These are phyloP conservation scores for Globisporangium cylindrosporum DNA, from an alignment of 352 stramenopile genomes.

Conservation along the genomic window DNA sequence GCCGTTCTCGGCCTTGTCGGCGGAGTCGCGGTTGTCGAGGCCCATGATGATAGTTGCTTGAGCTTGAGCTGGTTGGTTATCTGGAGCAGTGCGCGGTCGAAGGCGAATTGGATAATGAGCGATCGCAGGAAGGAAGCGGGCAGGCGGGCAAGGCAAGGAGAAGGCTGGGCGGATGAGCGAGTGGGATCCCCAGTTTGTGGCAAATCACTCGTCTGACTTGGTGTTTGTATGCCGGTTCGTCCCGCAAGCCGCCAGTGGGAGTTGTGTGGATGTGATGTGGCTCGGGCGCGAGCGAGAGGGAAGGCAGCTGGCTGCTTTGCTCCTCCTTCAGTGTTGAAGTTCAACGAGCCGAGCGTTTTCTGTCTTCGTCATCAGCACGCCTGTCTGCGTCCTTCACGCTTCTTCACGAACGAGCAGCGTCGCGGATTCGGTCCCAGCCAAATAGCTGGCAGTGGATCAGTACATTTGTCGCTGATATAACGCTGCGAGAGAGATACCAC, in stretches of 20 bases:
- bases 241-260: too few species aligned
- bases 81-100: background rate
- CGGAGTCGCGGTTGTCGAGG: conserved; percentile 15
- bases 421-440: too few species aligned
- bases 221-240: conserved; percentile 3
- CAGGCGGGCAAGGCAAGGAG: background rate
- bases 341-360: too few species aligned
- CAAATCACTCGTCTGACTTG: background rate
- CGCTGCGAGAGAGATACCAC: too few species aligned
- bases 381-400: too few species aligned
- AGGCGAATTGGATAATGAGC: conserved; percentile 13
- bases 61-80: background rate
- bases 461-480: too few species aligned
- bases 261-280: background rate
- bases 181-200: background rate
- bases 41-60: conserved; percentile 3
- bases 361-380: too few species aligned
- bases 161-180: background rate
- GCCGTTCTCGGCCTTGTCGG: conserved; percentile 15
- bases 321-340: too few species aligned
- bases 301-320: background rate
- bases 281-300: background rate
- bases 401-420: too few species aligned
- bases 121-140: background rate
- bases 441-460: too few species aligned